Conservation (phyloP, 768 basidiomycete genomes). For the Clitopilus hobsonii region DNA sequence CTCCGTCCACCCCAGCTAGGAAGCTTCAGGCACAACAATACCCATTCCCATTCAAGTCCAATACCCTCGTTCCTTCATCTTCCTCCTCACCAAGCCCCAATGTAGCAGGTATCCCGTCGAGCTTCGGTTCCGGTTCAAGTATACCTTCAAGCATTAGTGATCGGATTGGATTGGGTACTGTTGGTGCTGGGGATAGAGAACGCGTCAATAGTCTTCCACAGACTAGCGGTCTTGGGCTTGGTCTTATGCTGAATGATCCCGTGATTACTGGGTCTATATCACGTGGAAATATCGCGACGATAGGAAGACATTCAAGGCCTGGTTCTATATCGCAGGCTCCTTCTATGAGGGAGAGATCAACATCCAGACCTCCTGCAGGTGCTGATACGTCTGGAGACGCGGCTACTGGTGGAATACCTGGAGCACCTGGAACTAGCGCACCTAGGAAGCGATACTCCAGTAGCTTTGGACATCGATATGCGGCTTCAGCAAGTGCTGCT, state of each 20-base stretch:
- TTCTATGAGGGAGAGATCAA: neutral
- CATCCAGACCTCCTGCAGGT: neutral
- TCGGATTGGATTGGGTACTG: neutral
- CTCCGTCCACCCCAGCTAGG: neutral
- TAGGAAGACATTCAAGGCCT: neutral
- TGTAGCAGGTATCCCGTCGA: neutral
- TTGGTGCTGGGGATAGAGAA: neutral
- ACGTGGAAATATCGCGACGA: neutral
- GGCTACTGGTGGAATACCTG: neutral
- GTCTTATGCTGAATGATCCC: neutral
- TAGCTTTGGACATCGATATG: constrained; percentile 72
- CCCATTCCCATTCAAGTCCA: constrained; percentile 25
- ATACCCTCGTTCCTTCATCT: constrained; percentile 16
- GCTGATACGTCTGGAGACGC: neutral
- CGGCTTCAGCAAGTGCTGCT: constrained; percentile 27
- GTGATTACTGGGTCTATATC: neutral
- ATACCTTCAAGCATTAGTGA: constrained; percentile 9
- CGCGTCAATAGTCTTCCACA: neutral
- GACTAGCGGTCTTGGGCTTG: constrained; percentile 2
- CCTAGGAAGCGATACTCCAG: constrained; percentile 67
- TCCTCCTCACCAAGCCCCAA: constrained; percentile 6
- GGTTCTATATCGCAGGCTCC: neutral
- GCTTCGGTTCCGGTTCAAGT: neutral
- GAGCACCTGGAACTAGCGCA: neutral
- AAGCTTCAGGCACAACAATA: constrained; percentile 7